Evolutionary conservation across 768 basidiomycete genomes (phyloP), one percentile per base, ranked within the genome.

Genomic region (Butyriboletus loyo): DNA sequence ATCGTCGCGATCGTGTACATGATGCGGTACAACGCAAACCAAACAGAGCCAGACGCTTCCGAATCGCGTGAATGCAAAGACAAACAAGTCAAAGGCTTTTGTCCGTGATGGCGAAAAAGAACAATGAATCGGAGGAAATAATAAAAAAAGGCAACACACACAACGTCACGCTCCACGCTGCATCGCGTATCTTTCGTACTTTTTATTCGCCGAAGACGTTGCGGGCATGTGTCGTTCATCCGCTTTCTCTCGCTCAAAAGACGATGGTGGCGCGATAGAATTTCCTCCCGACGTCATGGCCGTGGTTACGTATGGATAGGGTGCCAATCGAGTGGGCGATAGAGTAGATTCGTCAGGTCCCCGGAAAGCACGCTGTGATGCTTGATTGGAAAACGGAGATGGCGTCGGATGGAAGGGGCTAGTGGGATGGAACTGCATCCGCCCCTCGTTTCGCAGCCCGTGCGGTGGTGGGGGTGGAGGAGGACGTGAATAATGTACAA

Each of bases 181-280:
- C 57, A 71, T 53, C 21, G 57, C 53, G 49, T 63, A 70, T 49
- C 66, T 54, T 17, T 68, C 66, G 32, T 68, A 68, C 37, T 64
- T 69, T 39, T 56, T 64, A 10, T 78, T 79, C 49, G 51, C 51
- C 21, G 73, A 72, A 17, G 77, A 73, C 14, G 79, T 57, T 19
- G 79, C 69, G n/a, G 77, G 70, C 40, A 81, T 74, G 43, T 79
- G 65, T 44, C 79, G 72, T 24, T 81, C 80, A 43, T 76, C 73
- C n/a, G 76, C 77, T 54, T 74, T 73, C 40, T 82, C 81, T 56
- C 83, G 75, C 64, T 85, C 83, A 63, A 77, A 85, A 0, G 81
- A 78, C 35, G 80, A 54, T 1, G 65, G 50, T 15, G 67, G 67
- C 17, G 65, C 35, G 35, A 67, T 61, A 31, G 59, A 43, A 2